Evolutionary conservation across 768 basidiomycete species (phyloP), one percentile per base, ranked within the genome.

Genomic region (Collybia sp.): DNA sequence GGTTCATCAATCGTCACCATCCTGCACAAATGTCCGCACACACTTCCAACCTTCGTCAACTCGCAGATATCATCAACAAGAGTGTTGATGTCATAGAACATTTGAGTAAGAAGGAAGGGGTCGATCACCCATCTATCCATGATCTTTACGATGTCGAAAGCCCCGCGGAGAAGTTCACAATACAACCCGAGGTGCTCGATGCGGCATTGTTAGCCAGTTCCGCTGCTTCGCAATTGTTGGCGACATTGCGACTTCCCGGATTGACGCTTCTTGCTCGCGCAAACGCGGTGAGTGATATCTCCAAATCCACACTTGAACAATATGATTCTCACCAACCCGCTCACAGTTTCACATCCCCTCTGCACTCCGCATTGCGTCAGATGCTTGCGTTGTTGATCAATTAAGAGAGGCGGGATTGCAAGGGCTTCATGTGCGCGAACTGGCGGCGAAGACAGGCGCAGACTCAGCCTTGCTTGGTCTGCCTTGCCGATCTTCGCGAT

Each of bases 331-430:
- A 37, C 15, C 15, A 15, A 43, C 19, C 35, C n/a, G n/a, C 13
- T 4, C 10, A 9, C 16, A 58, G 55, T 56, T 51, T 39, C 53
- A 55, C 40, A 25, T 53, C 9, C 49, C 55, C 6, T 51, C 55
- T 10, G 49, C 51, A 11, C 45, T 59, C 9, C 46, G 44, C 34
- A 49, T 50, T 12, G 55, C 42, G 3, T 47, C 53, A 15, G 53
- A 56, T 5, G 39, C 50, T 1, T 60, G 65, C 41, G 56, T 64
- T 9, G 55, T 52, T 3, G 66, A 67, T 39, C 58, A 67, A 15
- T 50, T 70, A 13, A 53, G 61, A 0, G 61, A 63, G 19, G 64
- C 60, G 13, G 68, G 67, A 12, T 53, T 55, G 2, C 37, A 58
- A 57, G 64, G 61, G 9, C 42, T 60, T 31, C 57, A 67, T 41